Evolutionary conservation across 768 basidiomycete species (phyloP), one percentile per base, ranked within the genome.

Genomic region (Lepiota venenata): DNA sequence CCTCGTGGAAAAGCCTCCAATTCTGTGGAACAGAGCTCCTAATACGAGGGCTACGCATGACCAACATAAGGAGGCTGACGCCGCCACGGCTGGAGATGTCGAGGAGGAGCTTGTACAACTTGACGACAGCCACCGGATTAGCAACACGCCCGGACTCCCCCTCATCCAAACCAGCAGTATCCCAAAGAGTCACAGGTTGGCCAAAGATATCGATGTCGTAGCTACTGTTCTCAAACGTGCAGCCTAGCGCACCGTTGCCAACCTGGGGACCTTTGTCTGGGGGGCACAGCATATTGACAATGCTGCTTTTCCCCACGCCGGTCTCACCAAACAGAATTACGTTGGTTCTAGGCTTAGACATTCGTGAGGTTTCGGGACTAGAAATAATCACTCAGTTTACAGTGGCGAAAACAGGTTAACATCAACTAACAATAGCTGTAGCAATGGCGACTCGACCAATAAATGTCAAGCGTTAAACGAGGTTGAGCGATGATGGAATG

Each of bases 1-100:
- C 63, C 11, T 72, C 66, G 46, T 60, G 18, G 55, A 76, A 71
- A 21, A 74, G 53, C 36, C 65, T 64, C 65, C 75, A 78, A 44
- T 76, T 78, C 41, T 67, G 64, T 18, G 69, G 63, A 32, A 66
- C 56, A 2, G 67, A 60, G 20, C 65, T 61, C 46, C 63, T 64
- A 52, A 75, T 64, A 51, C 73, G 62, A n/a, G 75, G 69, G 20
- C 68, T 72, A 6, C 70, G 71, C 60, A 75, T 70, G 41, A 69
- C 69, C 58, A 69, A 76, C 15, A 77, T 58, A 39, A 77, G 68
- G 29, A 77, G 65, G 63, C 64, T 67, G 50, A 78, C 55, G 15
- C 76, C 73, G 15, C 51, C 55, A 5, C 25, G 25, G 7, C 60
- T 61, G 1, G 67, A 56, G 18, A 78, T 63, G 10, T 59, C 67